Conservation (phyloP, 2,329 filamentous ascomycete genomes). For the Penicillium olsonii region DNA sequence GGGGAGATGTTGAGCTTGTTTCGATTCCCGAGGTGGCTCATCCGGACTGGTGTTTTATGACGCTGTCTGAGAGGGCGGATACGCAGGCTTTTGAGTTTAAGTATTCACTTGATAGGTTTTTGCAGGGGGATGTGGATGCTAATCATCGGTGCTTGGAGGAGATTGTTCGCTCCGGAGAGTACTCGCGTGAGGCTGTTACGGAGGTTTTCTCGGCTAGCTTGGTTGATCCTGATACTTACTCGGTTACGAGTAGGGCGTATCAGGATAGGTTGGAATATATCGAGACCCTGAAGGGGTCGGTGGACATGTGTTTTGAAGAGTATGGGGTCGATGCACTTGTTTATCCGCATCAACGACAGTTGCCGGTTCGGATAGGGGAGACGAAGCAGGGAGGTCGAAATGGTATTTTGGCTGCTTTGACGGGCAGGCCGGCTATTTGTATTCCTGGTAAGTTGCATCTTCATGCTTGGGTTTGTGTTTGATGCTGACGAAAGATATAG, state of each 20-base stretch:
- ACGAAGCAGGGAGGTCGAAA: slow-evolving; percentile 62
- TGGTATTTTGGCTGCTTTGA: slow-evolving; percentile 57
- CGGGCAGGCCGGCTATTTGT: slow-evolving; percentile 54
- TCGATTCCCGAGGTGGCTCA: slow-evolving; percentile 54
- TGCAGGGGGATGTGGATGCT: slow-evolving; percentile 37
- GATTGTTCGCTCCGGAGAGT: slow-evolving; percentile 54
- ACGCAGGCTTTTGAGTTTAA: slow-evolving; percentile 64
- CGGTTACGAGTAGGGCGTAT: slow-evolving; percentile 56
- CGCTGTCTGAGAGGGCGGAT: slow-evolving; percentile 51
- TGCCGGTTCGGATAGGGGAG: slow-evolving; percentile 61
- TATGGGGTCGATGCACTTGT: slow-evolving; percentile 59
- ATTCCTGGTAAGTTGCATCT: slow-evolving; percentile 37
- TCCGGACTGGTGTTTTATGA: slow-evolving; percentile 16
- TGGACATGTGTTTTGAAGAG: slow-evolving; percentile 53
- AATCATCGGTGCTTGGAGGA: slow-evolving; percentile 48
- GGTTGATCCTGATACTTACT: slow-evolving; percentile 53
- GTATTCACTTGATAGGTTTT: slow-evolving; percentile 57
- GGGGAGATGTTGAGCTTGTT: slow-evolving; percentile 30
- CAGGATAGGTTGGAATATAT: slow-evolving; percentile 51
- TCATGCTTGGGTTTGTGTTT: slow-evolving; percentile 17
- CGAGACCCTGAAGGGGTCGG: slow-evolving; percentile 51
- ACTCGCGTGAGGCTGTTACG: slow-evolving; percentile 54
- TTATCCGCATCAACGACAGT: slow-evolving; percentile 66
- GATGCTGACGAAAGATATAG: slow-evolving; percentile 16
- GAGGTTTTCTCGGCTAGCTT: slow-evolving; percentile 60